Evolutionary conservation across 805 yeast genomes (phyloP), one percentile per base, ranked within the genome.

Genomic region (Ogataea neopini): DNA sequence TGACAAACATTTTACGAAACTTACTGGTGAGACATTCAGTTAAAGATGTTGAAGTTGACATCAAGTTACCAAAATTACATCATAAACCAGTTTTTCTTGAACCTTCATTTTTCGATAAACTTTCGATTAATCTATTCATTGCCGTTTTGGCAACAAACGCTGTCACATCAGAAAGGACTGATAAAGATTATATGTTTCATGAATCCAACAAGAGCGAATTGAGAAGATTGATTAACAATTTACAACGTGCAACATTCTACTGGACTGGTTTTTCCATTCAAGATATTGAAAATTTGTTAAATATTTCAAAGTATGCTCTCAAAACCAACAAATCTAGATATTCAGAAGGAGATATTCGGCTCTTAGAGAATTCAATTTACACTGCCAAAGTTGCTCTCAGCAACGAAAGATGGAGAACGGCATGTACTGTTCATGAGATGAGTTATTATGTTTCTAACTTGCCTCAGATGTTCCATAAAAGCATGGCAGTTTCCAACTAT

Each of bases 121-220:
- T 84, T 9, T 76, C 88, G 0, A 71, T 84, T 15, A 84, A 84
- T 58, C 64, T 84, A 8, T 84, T 84, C 58, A 76, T 80, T 6
- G 79, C 88, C 0, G 87, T 84, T 1, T 66, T 84, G 38, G 87
- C 88, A 1, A 80, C 82, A 2, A 84, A 84, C 68, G 88, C 90
- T 0, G 85, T 84, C 2, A 79, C 88, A 4, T 83, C 89, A 0
- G 88, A 84, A 58, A 64, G 89, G 41, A 73, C 70, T 4, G 91
- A 79, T 53, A 70, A 74, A 19, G 90, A 84, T 61, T 84, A 81
- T 62, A 82, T 84, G 88, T 84, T 84, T 58, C 84, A 84, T 68
- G 76, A 81, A 0, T 62, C 75, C 0, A 83, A 83, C 55, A 68
- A 79, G 35, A 62, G 61, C 15, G 83, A 81, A 51, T 62, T 84